Conservation (phyloP, 2,329 filamentous ascomycete genomes). For the Colletotrichum tropicale region DNA sequence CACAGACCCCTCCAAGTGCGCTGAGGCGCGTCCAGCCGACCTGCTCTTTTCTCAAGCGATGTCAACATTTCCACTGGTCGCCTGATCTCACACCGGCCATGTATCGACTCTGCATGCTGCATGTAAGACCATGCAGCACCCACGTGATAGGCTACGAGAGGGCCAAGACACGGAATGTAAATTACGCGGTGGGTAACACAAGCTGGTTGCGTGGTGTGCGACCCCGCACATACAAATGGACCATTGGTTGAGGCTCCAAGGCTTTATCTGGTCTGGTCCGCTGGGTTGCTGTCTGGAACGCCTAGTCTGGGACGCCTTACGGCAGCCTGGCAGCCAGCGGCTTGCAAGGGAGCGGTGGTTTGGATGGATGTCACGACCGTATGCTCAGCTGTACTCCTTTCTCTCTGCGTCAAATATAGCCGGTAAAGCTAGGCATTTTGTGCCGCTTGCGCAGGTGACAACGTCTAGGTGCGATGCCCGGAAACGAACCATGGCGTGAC, state of each 20-base stretch:
- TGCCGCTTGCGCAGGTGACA: too few relatives aligned
- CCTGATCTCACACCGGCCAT: background rate
- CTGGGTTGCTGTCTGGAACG: background rate
- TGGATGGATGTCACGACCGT: too few relatives aligned
- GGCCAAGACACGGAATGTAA: background rate
- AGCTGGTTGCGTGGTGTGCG: background rate
- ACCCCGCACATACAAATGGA: background rate
- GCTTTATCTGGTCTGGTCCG: background rate
- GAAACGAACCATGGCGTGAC: too few relatives aligned
- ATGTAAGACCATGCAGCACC: background rate
- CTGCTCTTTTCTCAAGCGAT: background rate
- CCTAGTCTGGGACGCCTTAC: background rate
- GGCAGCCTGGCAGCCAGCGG: background rate
- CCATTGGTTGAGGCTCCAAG: background rate
- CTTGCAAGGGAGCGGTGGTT: background rate
- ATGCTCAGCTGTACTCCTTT: background rate
- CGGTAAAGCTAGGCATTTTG: too few relatives aligned
- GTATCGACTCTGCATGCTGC: background rate
- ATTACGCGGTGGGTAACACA: too few relatives aligned
- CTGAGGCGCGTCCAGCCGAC: background rate
- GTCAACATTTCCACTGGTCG: background rate
- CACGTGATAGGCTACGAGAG: background rate
- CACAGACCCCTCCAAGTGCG: background rate
- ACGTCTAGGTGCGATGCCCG: too few relatives aligned
- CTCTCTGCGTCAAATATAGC: too few relatives aligned